Evolutionary conservation across 2,329 filamentous ascomycete genomes (phyloP).

Genomic region (Fusarium sarcochroum): DNA sequence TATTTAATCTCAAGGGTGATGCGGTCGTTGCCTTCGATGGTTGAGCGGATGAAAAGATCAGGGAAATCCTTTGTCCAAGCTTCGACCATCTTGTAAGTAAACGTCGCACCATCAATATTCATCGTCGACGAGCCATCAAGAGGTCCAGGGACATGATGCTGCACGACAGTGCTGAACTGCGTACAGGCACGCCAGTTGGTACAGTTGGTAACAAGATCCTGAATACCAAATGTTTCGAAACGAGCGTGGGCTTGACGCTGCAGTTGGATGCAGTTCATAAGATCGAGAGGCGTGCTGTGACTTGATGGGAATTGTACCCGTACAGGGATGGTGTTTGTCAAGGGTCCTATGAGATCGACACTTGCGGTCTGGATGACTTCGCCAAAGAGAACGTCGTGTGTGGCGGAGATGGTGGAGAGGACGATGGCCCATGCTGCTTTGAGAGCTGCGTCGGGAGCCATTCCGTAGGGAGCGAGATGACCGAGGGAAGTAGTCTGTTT

Average conservation of each 20-base stretch:
- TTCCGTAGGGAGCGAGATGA: slow-evolving; percentile 59
- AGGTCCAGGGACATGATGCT: slow-evolving; percentile 58
- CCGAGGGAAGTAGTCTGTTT: slow-evolving; percentile 58
- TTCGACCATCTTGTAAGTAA: slow-evolving; percentile 60
- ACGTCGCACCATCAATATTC: slow-evolving; percentile 61
- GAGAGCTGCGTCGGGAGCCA: slow-evolving; percentile 66
- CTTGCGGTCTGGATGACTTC: slow-evolving; percentile 64
- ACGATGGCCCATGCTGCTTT: slow-evolving; percentile 72
- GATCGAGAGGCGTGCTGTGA: slow-evolving; percentile 62
- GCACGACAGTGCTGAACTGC: slow-evolving; percentile 67
- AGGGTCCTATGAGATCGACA: slow-evolving; percentile 64
- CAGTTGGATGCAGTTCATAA: slow-evolving; percentile 63
- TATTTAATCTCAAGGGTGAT: slow-evolving; percentile 62
- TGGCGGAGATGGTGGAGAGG: slow-evolving; percentile 64
- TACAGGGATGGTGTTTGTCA: slow-evolving; percentile 64
- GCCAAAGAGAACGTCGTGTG: slow-evolving; percentile 69
- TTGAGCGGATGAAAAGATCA: slow-evolving; percentile 63
- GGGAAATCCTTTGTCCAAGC: slow-evolving; percentile 58
- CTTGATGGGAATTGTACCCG: slow-evolving; percentile 62
- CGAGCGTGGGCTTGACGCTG: slow-evolving; percentile 64
- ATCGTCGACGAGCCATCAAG: slow-evolving; percentile 58
- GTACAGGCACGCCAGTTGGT: slow-evolving; percentile 69
- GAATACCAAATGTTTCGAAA: slow-evolving; percentile 65
- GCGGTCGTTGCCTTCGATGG: slow-evolving; percentile 53
- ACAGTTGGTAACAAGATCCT: slow-evolving; percentile 67